phyloP scores from a whole-genome alignment of 1,139 yeast species.

The Blastobotrys capitulatus region DNA sequence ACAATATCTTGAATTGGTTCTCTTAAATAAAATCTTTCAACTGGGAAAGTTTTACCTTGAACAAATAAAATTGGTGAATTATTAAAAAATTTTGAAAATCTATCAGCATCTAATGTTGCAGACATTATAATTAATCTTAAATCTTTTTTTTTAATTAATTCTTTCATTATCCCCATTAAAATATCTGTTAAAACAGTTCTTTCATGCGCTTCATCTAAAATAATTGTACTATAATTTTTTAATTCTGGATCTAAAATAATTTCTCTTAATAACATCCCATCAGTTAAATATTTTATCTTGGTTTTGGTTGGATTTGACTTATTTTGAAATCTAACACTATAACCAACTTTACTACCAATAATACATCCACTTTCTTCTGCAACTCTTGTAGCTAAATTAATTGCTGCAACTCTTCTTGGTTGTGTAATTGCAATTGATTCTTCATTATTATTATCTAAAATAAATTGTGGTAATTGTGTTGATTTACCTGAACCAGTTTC shows the following conservation, averaged over 20 bases:
- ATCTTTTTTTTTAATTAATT: slow-evolving; percentile 40
- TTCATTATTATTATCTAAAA: slow-evolving; percentile 38
- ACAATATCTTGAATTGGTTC: slow-evolving; percentile 72
- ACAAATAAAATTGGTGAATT: slow-evolving; percentile 76
- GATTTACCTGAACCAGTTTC: slow-evolving; percentile 98
- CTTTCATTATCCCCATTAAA: slow-evolving; percentile 79
- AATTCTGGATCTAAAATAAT: slow-evolving; percentile 69
- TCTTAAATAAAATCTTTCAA: slow-evolving; percentile 58
- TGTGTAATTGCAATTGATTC: slow-evolving; percentile 85
- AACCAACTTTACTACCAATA: slow-evolving; percentile 82
- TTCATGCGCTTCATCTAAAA: slow-evolving; percentile 97
- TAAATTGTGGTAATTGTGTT: slow-evolving; percentile 86
- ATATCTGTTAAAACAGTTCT: slow-evolving; percentile 89
- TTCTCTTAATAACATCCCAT: slow-evolving; percentile 95
- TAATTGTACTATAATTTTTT: slow-evolving; percentile 63
- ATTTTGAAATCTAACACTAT: slow-evolving; percentile 82
- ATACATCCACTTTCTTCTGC: slow-evolving; percentile 72
- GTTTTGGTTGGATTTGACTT: slow-evolving; percentile 49
- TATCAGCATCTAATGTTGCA: slow-evolving; percentile 92
- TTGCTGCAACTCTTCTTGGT: slow-evolving; percentile 97
- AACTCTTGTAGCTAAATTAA: slow-evolving; percentile 87
- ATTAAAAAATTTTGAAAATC: slow-evolving; percentile 71
- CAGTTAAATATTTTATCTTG: slow-evolving; percentile 79
- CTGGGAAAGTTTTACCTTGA: slow-evolving; percentile 88
- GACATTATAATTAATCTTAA: slow-evolving; percentile 75